Evolutionary conservation across 139 green algal genomes (phyloP), one percentile per base, ranked within the genome.

Genomic region (Asterochloris erici): DNA sequence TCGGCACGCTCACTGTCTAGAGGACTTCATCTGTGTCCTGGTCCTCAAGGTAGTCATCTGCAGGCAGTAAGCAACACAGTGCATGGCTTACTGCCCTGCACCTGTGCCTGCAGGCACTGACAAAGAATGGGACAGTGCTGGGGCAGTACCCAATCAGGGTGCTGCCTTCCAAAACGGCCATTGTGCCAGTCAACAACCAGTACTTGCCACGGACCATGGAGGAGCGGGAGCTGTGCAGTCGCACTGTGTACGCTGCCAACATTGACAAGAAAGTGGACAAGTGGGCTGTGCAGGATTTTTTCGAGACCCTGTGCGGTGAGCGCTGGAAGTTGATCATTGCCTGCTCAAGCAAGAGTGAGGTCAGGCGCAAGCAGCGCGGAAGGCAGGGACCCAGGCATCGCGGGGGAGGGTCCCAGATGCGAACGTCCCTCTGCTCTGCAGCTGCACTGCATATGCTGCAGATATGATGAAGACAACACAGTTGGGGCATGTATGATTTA

Each of bases 201-300:
- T 96, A 82, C 47, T 78, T 92, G 90, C 86, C 95, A 24, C 81
- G 88, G 71, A 89, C 88, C 26, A 73, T 80, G 60, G 78, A 90
- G 23, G 93, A 96, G 84, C 78, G 87, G 11, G 91, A 92, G 87
- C 83, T 85, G 38, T 96, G 95, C 84, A 85, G 81, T 19, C 87
- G 95, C 68, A 98, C 95, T 15, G 93, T 98, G 21, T 98, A 98
- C 83, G 94, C 94, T n/a, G 95, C 95, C 73, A 98, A 98, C 89
- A 95, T 98, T 29, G 95, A 98, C 86, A 95, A 95, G 74, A 91
- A 94, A 69, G 90, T 98, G 27, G 86, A 94, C 21, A 83, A 85
- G 29, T 82, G 87, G 15, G 91, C 95, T 77, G 89, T 98, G 17
- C 82, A 87, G 60, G 81, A 85, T 14, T 99, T 98, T 84, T 99